Evolutionary conservation across 2,329 filamentous ascomycete species (phyloP).

Genomic region (Xylaria arbuscula): DNA sequence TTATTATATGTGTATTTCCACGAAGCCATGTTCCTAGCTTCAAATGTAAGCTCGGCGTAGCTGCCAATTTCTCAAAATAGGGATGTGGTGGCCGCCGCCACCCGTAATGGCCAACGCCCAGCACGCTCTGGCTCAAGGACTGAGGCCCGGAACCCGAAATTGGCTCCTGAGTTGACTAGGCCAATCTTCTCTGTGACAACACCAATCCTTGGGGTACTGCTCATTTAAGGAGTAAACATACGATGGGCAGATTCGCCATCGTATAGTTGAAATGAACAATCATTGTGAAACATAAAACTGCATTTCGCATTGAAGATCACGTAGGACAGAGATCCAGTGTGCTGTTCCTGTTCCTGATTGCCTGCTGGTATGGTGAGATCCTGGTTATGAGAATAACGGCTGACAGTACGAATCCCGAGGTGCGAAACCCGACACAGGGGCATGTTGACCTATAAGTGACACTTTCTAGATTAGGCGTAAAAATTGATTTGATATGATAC

Average conservation of each 20-base stretch:
- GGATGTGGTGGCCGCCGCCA: neutral
- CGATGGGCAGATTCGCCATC: neutral
- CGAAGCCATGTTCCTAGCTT: neutral
- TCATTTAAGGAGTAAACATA: neutral
- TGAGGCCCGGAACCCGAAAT: constrained; percentile 6
- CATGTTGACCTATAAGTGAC: neutral
- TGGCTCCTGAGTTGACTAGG: neutral
- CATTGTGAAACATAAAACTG: neutral
- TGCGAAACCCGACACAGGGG: neutral
- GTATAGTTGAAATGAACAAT: neutral
- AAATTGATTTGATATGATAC: neutral
- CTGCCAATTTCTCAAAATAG: constrained; percentile 1
- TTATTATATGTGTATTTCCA: neutral
- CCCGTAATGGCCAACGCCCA: neutral
- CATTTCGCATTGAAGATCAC: neutral
- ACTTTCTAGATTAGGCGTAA: neutral
- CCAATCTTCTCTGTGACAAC: neutral
- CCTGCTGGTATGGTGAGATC: too few relatives aligned
- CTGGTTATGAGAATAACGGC: neutral
- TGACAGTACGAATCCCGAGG: neutral
- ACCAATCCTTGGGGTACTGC: neutral
- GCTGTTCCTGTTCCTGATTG: neutral
- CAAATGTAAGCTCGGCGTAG: neutral
- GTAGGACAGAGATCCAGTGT: neutral
- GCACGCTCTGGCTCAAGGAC: neutral